phyloP scores from a whole-genome alignment of 139 green algal species.

The Ettlia oleoabundans region DNA sequence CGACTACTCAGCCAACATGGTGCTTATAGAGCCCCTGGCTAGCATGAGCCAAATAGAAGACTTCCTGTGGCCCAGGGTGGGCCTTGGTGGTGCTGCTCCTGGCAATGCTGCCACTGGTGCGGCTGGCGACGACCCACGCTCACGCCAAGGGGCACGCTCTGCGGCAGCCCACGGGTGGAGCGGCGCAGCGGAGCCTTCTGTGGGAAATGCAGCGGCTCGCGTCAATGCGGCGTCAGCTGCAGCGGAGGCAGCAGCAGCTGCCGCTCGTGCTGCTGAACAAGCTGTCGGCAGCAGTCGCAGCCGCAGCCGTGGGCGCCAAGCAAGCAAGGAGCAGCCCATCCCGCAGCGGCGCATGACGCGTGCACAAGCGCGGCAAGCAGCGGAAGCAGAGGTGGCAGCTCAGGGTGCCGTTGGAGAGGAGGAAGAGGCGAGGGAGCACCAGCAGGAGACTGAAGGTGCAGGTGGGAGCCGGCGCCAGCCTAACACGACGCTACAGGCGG shows the following conservation, averaged over 20 bases:
- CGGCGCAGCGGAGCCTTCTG: conserved; percentile 1
- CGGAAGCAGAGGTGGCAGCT: conserved; percentile 47
- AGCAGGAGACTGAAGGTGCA: conserved; percentile 1
- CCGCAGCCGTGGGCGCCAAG: background rate
- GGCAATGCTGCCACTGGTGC: background rate
- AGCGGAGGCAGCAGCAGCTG: background rate
- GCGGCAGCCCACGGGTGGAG: too few species aligned
- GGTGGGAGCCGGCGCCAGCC: background rate
- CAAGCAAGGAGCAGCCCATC: conserved; percentile 57
- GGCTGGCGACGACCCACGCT: conserved; percentile 24
- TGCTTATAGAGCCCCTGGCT: conserved; percentile 96
- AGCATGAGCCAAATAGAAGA: conserved; percentile 94
- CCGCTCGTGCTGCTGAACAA: background rate
- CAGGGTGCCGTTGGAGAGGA: background rate
- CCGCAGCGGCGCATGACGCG: conserved; percentile 65
- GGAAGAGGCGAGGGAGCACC: background rate
- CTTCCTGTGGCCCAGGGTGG: conserved; percentile 91
- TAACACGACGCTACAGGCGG: too few species aligned
- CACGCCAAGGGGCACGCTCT: conserved; percentile 2
- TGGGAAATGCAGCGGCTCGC: background rate
- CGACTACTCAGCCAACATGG: conserved; percentile 90
- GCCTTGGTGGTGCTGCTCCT: conserved; percentile 1
- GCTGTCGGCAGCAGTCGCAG: conserved; percentile 12
- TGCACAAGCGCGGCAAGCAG: conserved; percentile 51
- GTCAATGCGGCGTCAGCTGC: background rate